Base-by-base conservation (phyloP, 208 protist species). In the Leishmania braziliensis region DNA sequence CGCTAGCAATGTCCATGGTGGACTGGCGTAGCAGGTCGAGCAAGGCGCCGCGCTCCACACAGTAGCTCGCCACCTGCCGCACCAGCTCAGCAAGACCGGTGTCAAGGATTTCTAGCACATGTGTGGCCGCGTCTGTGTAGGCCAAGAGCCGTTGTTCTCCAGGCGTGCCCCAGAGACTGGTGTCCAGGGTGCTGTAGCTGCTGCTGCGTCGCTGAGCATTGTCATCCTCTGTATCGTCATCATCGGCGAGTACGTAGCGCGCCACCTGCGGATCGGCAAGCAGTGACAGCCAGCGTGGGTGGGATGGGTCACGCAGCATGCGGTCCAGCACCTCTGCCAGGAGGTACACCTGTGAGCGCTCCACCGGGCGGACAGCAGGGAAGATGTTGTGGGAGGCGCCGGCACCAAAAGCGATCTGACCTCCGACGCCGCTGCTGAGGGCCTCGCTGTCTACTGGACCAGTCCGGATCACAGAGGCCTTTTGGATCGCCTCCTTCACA, bases 311-410 rank as follows among this genome's bases (percentile, higher is more conserved):
- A 74, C 71, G 82, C 80, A 97, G 82, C 93, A 98, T 96, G 76
- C 89, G 84, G 84, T 98, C 95, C 9, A 98, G 74, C 26, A 89
- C 89, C 68, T 95, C 91, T 0, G 91, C 92, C 23, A 98, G 87
- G 29, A 98, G 82, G 79, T 97, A 98, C 68, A 97, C 93, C 86
- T 98, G 92, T 0, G 93, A 88, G 16, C 95, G 89, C 16, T 91
- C 92, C n/a, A 81, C 83, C 12, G 93, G 90, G 39, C 88, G 85
- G 10, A 63, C 71, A 9, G 91, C 90, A 29, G 95, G 95, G 86
- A 97, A 97, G 75, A 91, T 84, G 71, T 75, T 80, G n/a, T 71
- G 76, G 23, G 48, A 18, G 10, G 56, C 10, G 33, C 36, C 51
- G 68, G 51, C 72, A 16, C 51, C 43, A 16, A 62, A 72, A 16